A percentile compares a stretch with the other conserved stretches of the same genome.
These are phyloP conservation scores for Quercus parvula DNA, from an alignment of 306 rosid genomes.

Conservation along the genomic window DNA sequence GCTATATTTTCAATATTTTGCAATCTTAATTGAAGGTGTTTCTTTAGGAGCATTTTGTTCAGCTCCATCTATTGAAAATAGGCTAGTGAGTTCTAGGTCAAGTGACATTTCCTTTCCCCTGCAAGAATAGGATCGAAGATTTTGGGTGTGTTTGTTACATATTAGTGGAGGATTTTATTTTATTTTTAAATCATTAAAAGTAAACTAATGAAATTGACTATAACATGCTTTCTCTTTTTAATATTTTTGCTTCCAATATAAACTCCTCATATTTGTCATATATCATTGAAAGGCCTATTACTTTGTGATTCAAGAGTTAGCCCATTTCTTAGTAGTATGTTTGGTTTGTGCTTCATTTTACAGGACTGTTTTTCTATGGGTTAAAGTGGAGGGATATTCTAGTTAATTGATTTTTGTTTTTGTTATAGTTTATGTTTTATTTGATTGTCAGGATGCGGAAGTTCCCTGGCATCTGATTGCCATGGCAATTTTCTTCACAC, in stretches of 20 bases:
- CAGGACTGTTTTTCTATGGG: background rate
- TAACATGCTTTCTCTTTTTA: background rate
- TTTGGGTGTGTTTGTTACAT: background rate
- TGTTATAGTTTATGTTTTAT: slow-evolving; percentile 16
- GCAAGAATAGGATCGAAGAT: too few relatives aligned
- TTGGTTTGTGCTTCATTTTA: slow-evolving; percentile 1
- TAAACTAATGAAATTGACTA: background rate
- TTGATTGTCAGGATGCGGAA: slow-evolving; percentile 70
- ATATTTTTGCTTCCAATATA: background rate
- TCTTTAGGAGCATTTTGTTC: slow-evolving; percentile 2
- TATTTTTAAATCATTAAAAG: background rate
- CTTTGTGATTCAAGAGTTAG: slow-evolving; percentile 1
- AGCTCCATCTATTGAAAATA: background rate
- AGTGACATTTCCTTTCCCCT: too few relatives aligned
- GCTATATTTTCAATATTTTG: background rate
- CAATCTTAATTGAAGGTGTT: slow-evolving; percentile 1
- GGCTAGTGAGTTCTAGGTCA: too few relatives aligned
- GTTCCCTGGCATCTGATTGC: slow-evolving; percentile 92
- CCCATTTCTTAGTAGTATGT: slow-evolving; percentile 1
- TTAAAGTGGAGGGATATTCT: background rate
- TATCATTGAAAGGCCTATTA: background rate
- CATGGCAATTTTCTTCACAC: slow-evolving; percentile 64
- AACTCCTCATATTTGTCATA: background rate
- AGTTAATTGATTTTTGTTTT: background rate
- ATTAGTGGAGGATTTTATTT: background rate